Evolutionary conservation across 2,329 filamentous ascomycete species (phyloP).

Genomic region (Alternaria arborescens): DNA sequence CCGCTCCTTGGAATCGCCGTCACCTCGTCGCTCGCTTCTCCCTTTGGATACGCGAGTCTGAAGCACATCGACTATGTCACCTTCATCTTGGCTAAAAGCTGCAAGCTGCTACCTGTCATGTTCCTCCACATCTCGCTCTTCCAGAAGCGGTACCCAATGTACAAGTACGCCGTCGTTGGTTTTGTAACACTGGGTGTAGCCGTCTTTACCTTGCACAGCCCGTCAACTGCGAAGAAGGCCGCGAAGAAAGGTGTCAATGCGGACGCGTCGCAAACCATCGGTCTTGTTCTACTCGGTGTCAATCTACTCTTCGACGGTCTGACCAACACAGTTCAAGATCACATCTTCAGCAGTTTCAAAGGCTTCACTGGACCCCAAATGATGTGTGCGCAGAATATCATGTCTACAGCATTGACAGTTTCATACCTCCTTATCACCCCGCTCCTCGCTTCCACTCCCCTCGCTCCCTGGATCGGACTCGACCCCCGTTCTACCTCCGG

Average conservation of each 20-base stretch:
- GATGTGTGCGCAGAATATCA: constrained; percentile 98
- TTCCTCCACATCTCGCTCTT: constrained; percentile 93
- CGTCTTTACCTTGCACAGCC: constrained; percentile 88
- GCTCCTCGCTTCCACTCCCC: constrained; percentile 71
- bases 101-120: constrained; percentile 99
- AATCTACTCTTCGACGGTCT: constrained; percentile 96
- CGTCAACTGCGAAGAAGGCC: constrained; percentile 52
- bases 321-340: constrained; percentile 95
- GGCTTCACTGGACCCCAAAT: constrained; percentile 93
- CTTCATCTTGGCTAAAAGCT: constrained; percentile 95
- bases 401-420: constrained; percentile 80
- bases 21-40: constrained; percentile 88
- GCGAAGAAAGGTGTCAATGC: constrained; percentile 65
- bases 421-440: constrained; percentile 81
- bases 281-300: constrained; percentile 81
- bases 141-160: constrained; percentile 85
- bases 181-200: constrained; percentile 92
- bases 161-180: constrained; percentile 94
- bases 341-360: constrained; percentile 81
- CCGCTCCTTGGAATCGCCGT: constrained; percentile 86
- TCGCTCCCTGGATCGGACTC: constrained; percentile 55
- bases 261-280: constrained; percentile 71
- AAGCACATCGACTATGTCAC: constrained; percentile 98
- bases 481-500: constrained; percentile 50
- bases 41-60: constrained; percentile 92